A percentile compares a stretch with the other conserved stretches of the same genome.
phyloP scores from a whole-genome alignment of 73 alveolate genomes.

The Paramecium pentaurelia region DNA sequence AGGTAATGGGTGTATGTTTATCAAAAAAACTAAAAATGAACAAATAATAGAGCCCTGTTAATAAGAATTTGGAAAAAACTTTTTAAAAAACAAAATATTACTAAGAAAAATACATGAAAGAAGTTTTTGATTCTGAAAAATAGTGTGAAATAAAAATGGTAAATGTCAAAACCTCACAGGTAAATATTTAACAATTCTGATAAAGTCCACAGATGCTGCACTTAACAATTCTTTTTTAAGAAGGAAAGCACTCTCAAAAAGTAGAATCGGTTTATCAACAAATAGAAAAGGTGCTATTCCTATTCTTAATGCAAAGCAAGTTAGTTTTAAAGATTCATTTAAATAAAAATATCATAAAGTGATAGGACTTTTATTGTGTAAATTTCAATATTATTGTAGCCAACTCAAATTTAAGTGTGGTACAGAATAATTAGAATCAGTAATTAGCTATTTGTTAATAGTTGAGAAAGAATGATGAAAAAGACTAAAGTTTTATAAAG shows the following conservation, averaged over 20 bases:
- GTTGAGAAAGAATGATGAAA: not conserved
- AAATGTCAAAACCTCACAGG: not conserved
- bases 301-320: not conserved
- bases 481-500: not conserved
- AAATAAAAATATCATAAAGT: constrained; percentile 9
- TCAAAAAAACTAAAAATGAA: not conserved
- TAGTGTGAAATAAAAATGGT: not conserved
- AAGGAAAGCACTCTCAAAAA: not conserved
- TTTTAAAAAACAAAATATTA: not conserved
- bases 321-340: not conserved
- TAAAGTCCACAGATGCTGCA: not conserved
- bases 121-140: not conserved
- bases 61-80: not conserved
- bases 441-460: not conserved
- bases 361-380: not conserved
- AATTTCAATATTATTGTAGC: not conserved
- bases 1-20: not conserved
- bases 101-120: not conserved
- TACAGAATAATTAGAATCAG: not conserved
- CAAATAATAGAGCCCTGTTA: not conserved
- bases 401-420: not conserved
- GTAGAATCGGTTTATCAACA: not conserved
- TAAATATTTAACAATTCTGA: not conserved
- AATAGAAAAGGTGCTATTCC: not conserved
- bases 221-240: not conserved